Evolutionary conservation across 1,284 basidiomycete genomes (phyloP).

Genomic region (Malassezia vespertilionis): DNA sequence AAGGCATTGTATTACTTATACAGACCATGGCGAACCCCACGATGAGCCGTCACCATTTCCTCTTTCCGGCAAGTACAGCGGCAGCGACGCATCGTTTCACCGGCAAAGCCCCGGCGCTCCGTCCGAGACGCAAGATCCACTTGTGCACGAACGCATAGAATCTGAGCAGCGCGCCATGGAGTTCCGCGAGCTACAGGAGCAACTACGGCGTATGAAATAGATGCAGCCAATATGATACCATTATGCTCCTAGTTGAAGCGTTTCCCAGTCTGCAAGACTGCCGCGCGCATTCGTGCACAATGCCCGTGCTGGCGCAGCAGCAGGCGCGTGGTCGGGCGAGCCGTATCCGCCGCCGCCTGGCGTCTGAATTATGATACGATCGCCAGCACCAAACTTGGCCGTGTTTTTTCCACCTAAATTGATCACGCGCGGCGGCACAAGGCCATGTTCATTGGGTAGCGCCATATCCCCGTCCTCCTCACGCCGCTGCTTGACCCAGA

Average conservation of each 20-base stretch:
- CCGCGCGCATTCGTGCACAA: conserved; percentile 17
- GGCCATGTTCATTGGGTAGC: conserved; percentile 24
- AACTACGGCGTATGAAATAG: conserved; percentile 1
- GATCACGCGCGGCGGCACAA: conserved; percentile 55
- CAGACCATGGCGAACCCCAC: conserved; percentile 14
- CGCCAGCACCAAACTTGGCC: conserved; percentile 72
- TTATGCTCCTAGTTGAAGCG: conserved; percentile 27
- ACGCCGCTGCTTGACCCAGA: conserved; percentile 72
- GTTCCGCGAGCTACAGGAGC: conserved; percentile 5
- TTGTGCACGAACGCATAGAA: too few relatives aligned
- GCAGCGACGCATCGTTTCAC: neutral
- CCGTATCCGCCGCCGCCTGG: conserved; percentile 92
- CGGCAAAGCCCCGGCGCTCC: neutral
- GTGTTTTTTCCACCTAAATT: conserved; percentile 88
- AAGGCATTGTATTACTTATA: neutral
- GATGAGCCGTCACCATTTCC: conserved; percentile 16
- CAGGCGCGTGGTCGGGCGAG: neutral
- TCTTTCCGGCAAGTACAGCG: neutral
- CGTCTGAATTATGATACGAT: conserved; percentile 69
- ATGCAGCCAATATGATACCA: neutral
- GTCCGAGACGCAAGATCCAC: neutral
- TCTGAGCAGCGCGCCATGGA: too few relatives aligned
- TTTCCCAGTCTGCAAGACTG: conserved; percentile 31
- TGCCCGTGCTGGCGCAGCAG: neutral
- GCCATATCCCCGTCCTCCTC: conserved; percentile 59